Conservation (phyloP, 208 protist genomes). For the Trypanosoma cruzi region DNA sequence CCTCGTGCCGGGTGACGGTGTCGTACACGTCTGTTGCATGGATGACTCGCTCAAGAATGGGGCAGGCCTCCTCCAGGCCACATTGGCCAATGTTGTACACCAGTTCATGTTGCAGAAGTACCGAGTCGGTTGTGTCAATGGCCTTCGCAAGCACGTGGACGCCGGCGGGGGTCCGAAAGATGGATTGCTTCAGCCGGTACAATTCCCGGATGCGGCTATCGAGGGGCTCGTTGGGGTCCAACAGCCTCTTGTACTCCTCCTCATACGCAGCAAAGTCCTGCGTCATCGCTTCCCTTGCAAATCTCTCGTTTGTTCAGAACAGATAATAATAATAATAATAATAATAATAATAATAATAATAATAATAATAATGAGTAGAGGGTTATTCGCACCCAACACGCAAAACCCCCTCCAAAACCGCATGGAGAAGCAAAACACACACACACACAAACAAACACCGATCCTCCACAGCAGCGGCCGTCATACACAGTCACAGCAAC, state of each 20-base stretch:
- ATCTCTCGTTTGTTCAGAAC: background rate
- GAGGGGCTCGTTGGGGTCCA: constrained; percentile 76
- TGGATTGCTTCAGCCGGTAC: constrained; percentile 82
- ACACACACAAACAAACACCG: no score
- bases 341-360: no score
- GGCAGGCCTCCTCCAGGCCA: constrained; percentile 73
- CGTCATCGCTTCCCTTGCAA: constrained; percentile 1
- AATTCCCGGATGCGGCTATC: constrained; percentile 87
- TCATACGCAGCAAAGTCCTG: constrained; percentile 37
- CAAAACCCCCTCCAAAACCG: no score
- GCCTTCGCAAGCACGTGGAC: constrained; percentile 61
- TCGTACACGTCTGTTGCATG: constrained; percentile 77
- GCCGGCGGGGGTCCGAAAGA: constrained; percentile 62
- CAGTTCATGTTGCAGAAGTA: constrained; percentile 97
- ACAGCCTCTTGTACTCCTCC: constrained; percentile 60
- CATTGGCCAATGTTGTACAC: constrained; percentile 98
- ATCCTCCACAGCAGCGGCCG: no score
- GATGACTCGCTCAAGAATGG: constrained; percentile 80
- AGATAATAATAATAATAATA: no score
- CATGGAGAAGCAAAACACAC: no score
- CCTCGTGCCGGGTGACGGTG: constrained; percentile 96
- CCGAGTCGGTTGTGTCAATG: constrained; percentile 89
- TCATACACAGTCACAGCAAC: no score
- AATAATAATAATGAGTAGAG: no score
- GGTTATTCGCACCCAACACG: no score